Evolutionary conservation across 192 early-diverging fungal species (phyloP).

Genomic region (Diversispora eburnea): DNA sequence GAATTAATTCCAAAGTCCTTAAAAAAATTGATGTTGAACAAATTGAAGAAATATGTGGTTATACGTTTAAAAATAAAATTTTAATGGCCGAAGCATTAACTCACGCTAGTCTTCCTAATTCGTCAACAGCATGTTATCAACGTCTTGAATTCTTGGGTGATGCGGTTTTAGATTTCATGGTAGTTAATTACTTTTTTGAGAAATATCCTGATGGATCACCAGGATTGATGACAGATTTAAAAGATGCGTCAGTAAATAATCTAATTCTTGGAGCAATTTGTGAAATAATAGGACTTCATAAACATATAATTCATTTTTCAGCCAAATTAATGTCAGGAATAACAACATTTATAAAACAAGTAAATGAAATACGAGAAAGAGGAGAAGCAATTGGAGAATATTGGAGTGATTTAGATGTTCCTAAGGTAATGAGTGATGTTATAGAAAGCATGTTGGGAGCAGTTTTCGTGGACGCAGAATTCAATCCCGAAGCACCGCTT

Average conservation of each 20-base stretch:
- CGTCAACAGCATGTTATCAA: slow-evolving; percentile 71
- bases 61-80: slow-evolving; percentile 64
- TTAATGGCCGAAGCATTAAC: slow-evolving; percentile 80
- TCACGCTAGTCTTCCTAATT: slow-evolving; percentile 67
- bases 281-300: slow-evolving; percentile 60
- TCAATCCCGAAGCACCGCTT: slow-evolving; percentile 32
- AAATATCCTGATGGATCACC: slow-evolving; percentile 65
- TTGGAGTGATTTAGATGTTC: slow-evolving; percentile 76
- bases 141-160: slow-evolving; percentile 88
- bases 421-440: slow-evolving; percentile 84
- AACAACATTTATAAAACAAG: slow-evolving; percentile 47
- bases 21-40: slow-evolving; percentile 16
- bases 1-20: slow-evolving; percentile 25
- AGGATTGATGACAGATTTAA: slow-evolving; percentile 77
- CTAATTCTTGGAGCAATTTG: slow-evolving; percentile 72
- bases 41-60: slow-evolving; percentile 45
- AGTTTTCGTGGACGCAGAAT: slow-evolving; percentile 77
- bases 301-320: slow-evolving; percentile 64
- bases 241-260: slow-evolving; percentile 87
- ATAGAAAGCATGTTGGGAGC: slow-evolving; percentile 89
- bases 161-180: slow-evolving; percentile 75
- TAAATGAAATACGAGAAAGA: slow-evolving; percentile 40
- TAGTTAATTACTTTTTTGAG: slow-evolving; percentile 69
- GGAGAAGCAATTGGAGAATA: slow-evolving; percentile 56
- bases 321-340: slow-evolving; percentile 54